A percentile compares a stretch with the other conserved stretches of the same genome.
These are phyloP conservation scores for Samsoniella hepiali DNA, from an alignment of 2,329 filamentous ascomycete species.

Conservation along the genomic window DNA sequence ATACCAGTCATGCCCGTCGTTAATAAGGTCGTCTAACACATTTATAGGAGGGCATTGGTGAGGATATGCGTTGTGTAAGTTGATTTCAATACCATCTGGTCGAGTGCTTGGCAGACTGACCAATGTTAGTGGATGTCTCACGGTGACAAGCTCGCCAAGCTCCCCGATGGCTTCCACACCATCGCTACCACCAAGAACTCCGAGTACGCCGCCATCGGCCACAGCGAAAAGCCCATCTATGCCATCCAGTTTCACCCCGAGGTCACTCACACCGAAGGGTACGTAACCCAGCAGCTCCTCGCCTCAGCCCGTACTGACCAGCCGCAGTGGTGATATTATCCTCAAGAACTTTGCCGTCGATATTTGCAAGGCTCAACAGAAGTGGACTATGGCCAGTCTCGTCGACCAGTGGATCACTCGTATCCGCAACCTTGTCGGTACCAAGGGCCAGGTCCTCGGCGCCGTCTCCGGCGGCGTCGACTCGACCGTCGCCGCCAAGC, in stretches of 20 bases:
- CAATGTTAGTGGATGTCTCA: conserved; percentile 13
- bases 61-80: conserved; percentile 7
- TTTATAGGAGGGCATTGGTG: conserved; percentile 1
- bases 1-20: not conserved
- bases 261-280: conserved; percentile 41
- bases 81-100: not conserved
- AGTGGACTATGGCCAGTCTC: conserved; percentile 88
- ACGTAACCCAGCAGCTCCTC: conserved; percentile 1
- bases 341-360: conserved; percentile 79
- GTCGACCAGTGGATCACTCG: conserved; percentile 74
- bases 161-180: conserved; percentile 70
- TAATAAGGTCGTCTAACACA: not conserved
- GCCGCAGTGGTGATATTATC: conserved; percentile 60
- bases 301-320: conserved; percentile 54
- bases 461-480: conserved; percentile 72
- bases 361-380: conserved; percentile 72
- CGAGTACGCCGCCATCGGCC: conserved; percentile 75
- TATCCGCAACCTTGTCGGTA: conserved; percentile 78
- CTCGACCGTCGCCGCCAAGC: conserved; percentile 78
- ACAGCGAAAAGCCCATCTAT: conserved; percentile 64
- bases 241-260: conserved; percentile 86
- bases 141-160: conserved; percentile 68
- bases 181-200: conserved; percentile 76
- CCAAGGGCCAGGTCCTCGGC: conserved; percentile 68
- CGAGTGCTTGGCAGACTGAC: not conserved